Conservation (phyloP, 2,329 filamentous ascomycete genomes). For the Curvularia sp. region DNA sequence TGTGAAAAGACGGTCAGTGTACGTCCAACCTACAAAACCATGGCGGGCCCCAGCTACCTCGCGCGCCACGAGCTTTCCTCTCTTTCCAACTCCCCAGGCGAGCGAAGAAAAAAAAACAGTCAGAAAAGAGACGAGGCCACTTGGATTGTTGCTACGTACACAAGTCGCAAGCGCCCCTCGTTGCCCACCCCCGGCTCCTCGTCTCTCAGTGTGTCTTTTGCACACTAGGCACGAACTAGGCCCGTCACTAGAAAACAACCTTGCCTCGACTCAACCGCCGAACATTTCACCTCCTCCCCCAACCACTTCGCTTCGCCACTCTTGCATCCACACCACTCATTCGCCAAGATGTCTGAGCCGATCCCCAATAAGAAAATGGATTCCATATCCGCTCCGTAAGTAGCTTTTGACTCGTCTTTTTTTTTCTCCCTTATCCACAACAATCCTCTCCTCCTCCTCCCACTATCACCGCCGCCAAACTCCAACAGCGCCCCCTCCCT, state of each 20-base stretch:
- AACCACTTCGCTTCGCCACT: slow-evolving; percentile 43
- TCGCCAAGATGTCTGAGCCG: slow-evolving; percentile 68
- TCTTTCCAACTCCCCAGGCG: not conserved
- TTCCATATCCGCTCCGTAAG: slow-evolving; percentile 69
- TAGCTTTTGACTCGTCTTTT: slow-evolving; percentile 31
- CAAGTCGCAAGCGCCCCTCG: slow-evolving; percentile 10
- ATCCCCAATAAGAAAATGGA: slow-evolving; percentile 72
- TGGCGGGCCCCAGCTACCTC: not conserved
- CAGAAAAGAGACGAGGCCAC: too few species aligned
- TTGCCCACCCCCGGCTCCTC: slow-evolving; percentile 15
- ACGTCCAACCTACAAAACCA: too few species aligned
- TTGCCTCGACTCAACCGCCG: slow-evolving; percentile 43
- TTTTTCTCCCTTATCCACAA: not conserved
- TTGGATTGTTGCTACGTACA: not conserved
- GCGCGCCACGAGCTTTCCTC: slow-evolving; percentile 1
- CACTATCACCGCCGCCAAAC: not conserved
- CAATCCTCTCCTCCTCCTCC: not conserved
- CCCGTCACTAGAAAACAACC: slow-evolving; percentile 37
- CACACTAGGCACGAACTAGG: slow-evolving; percentile 29
- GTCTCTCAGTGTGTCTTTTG: slow-evolving; percentile 10
- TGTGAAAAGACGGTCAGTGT: slow-evolving; percentile 18
- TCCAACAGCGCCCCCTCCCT: slow-evolving; percentile 8
- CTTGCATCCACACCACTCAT: slow-evolving; percentile 34
- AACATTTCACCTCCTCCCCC: slow-evolving; percentile 46
- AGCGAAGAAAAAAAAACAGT: not conserved